These are phyloP conservation scores for Metschnikowia borealis DNA, from an alignment of 805 yeast genomes.

Conservation along the genomic window DNA sequence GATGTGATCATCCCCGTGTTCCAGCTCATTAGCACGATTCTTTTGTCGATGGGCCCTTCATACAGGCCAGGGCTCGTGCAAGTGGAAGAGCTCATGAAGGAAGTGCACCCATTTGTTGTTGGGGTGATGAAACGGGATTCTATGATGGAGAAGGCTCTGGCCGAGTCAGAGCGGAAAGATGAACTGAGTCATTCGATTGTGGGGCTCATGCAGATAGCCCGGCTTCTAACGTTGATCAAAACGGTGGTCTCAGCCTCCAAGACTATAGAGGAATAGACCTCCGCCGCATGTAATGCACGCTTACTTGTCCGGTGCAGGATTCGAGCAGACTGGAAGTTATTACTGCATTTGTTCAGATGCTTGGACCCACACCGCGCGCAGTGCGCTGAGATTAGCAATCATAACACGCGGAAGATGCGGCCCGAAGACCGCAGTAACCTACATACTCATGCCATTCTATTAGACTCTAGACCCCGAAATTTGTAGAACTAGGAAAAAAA, in stretches of 20 bases:
- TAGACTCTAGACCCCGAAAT: not conserved
- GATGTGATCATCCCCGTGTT: constrained; percentile 71
- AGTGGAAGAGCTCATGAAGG: constrained; percentile 47
- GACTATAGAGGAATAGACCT: constrained; percentile 6
- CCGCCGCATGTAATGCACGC: not conserved
- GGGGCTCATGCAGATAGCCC: constrained; percentile 49
- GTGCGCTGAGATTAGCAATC: not conserved
- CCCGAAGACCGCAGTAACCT: too few species aligned
- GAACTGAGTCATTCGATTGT: constrained; percentile 27
- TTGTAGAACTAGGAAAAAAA: not conserved
- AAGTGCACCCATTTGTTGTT: constrained; percentile 52
- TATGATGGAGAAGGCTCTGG: constrained; percentile 23
- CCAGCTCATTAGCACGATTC: constrained; percentile 63
- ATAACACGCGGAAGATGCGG: not conserved
- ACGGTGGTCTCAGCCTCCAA: constrained; percentile 10
- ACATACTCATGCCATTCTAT: too few species aligned
- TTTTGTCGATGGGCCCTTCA: constrained; percentile 74
- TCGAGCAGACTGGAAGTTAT: not conserved
- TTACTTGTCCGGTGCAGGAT: constrained; percentile 3
- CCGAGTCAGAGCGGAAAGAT: constrained; percentile 10
- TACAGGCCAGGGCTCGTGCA: constrained; percentile 56
- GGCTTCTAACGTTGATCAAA: constrained; percentile 13
- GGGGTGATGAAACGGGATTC: constrained; percentile 62
- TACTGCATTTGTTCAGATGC: not conserved
- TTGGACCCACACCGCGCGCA: not conserved